Percentiles rank a stretch among this genome's conserved stretches.
phyloP scores from a whole-genome alignment of 352 stramenopile species.

The Pythium pectinolyticum region DNA sequence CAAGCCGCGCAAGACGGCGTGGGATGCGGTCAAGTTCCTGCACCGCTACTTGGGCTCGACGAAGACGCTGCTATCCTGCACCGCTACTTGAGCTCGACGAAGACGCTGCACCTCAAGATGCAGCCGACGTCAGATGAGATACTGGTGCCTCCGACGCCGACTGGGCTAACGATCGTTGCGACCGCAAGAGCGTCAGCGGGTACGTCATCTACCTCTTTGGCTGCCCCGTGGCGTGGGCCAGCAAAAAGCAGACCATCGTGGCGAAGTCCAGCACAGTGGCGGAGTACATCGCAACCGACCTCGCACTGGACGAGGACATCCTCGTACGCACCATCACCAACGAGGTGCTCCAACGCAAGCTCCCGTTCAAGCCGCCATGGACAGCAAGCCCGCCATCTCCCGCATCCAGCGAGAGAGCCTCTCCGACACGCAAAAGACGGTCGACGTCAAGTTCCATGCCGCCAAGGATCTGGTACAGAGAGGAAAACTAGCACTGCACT shows the following conservation, averaged over 20 bases:
- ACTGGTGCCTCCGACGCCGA: constrained; percentile 7
- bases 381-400: not conserved
- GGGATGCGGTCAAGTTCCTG: constrained; percentile 19
- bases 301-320: not conserved
- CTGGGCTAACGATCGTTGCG: not conserved
- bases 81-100: constrained; percentile 2
- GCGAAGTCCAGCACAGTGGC: not conserved
- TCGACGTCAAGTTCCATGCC: not conserved
- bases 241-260: constrained; percentile 8
- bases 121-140: not conserved
- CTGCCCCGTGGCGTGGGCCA: not conserved
- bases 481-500: not conserved
- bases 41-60: constrained; percentile 6
- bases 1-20: not conserved
- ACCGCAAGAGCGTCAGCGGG: not conserved
- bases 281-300: constrained; percentile 9
- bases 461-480: not conserved
- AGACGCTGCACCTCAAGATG: not conserved
- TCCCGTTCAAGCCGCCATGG: not conserved
- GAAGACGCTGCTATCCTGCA: not conserved
- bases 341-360: not conserved
- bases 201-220: not conserved
- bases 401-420: not conserved
- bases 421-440: not conserved
- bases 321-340: not conserved